Percentiles rank a stretch among this genome's conserved stretches.
These are phyloP conservation scores for Aleurites moluccanus DNA, from an alignment of 441 rosid genomes.

Conservation along the genomic window DNA sequence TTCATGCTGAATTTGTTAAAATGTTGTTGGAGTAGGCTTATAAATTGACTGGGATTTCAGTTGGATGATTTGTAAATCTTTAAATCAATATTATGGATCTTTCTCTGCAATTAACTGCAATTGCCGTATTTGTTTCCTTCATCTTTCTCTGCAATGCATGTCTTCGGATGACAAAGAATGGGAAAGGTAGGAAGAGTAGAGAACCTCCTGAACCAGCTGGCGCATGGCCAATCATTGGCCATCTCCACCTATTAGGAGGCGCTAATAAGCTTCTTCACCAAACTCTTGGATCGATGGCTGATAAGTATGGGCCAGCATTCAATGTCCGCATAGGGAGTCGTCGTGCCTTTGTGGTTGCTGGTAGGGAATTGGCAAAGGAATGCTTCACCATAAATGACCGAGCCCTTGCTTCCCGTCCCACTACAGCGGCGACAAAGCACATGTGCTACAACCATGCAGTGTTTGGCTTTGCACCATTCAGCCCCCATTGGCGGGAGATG, in stretches of 20 bases:
- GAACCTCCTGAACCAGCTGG: conserved; percentile 48
- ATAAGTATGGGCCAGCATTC: conserved; percentile 55
- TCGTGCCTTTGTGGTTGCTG: conserved; percentile 51
- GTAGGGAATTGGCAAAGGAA: conserved; percentile 53
- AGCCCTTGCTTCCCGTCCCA: conserved; percentile 61
- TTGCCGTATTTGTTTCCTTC: conserved; percentile 14
- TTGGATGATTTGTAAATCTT: background rate
- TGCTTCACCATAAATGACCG: conserved; percentile 63
- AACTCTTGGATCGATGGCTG: conserved; percentile 51
- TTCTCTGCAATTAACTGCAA: conserved; percentile 1
- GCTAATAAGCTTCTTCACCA: conserved; percentile 44
- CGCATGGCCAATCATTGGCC: conserved; percentile 66
- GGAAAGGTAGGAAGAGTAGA: background rate
- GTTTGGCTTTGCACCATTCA: conserved; percentile 64
- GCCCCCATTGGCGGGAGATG: conserved; percentile 66
- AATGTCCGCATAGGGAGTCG: conserved; percentile 46
- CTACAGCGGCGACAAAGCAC: conserved; percentile 46
- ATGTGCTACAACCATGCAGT: conserved; percentile 63
- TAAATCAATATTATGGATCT: conserved; percentile 25
- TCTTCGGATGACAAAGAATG: background rate
- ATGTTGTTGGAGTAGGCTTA: conserved; percentile 13
- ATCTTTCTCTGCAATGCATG: conserved; percentile 18
- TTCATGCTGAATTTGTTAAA: conserved; percentile 13
- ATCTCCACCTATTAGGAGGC: conserved; percentile 50
- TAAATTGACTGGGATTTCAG: conserved; percentile 21